These are phyloP conservation scores for Leucocoprinus sp. DNA, from an alignment of 768 basidiomycete genomes.

Conservation along the genomic window DNA sequence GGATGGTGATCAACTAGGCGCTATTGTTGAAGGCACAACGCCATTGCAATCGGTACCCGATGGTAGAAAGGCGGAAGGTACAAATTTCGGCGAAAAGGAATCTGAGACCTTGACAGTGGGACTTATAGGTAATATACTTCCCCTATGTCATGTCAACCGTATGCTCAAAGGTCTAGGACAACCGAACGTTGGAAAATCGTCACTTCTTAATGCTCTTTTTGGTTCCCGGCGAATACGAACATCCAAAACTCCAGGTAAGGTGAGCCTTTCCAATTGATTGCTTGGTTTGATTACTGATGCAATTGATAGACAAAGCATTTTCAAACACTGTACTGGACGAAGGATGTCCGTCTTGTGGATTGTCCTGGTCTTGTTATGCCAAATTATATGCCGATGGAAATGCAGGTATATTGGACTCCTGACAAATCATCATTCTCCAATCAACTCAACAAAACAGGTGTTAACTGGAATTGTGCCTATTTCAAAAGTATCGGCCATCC, in stretches of 20 bases:
- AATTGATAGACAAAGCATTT: slow-evolving; percentile 78
- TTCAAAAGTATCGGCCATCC: slow-evolving; percentile 74
- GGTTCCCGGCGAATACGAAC: slow-evolving; percentile 71
- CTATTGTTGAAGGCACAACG: slow-evolving; percentile 33
- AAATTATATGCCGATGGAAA: slow-evolving; percentile 71
- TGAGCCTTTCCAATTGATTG: slow-evolving; percentile 17
- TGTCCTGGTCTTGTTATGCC: slow-evolving; percentile 96
- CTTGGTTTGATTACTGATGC: neutral
- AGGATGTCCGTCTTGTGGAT: slow-evolving; percentile 83
- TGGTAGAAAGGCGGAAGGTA: slow-evolving; percentile 17
- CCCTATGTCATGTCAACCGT: too few species aligned
- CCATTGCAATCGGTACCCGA: slow-evolving; percentile 21
- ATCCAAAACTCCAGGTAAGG: slow-evolving; percentile 84
- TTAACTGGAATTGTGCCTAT: slow-evolving; percentile 70
- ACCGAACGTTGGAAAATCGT: slow-evolving; percentile 95
- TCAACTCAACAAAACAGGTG: slow-evolving; percentile 33
- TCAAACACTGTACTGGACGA: slow-evolving; percentile 87
- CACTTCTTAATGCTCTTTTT: slow-evolving; percentile 85
- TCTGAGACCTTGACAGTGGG: slow-evolving; percentile 70
- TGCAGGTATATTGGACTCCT: slow-evolving; percentile 43
- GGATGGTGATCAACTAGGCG: slow-evolving; percentile 36
- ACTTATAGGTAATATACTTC: slow-evolving; percentile 49
- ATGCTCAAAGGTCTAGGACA: slow-evolving; percentile 44
- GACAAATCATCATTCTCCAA: too few species aligned
- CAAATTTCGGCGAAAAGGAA: slow-evolving; percentile 15